Percentiles rank a stretch among this genome's conserved stretches.
Evolutionary conservation across 1,284 basidiomycete species (phyloP).

Genomic region (Sanghuangporus weigelae): DNA sequence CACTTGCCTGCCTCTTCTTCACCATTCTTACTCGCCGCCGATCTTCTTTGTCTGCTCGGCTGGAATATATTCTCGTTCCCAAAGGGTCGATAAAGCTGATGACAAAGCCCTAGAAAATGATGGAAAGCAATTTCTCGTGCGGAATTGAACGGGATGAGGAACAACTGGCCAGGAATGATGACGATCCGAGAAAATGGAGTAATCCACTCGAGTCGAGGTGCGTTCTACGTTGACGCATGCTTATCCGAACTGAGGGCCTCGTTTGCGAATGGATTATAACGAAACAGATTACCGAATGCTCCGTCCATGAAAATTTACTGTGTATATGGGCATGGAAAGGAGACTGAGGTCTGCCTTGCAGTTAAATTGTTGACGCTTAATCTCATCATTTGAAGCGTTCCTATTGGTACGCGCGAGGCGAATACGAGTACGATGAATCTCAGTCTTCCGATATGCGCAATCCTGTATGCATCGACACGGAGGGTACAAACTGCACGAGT

Average conservation of each 20-base stretch:
- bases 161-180: constrained; percentile 58
- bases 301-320: constrained; percentile 94
- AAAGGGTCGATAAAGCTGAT: background rate
- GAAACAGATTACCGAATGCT: constrained; percentile 75
- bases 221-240: constrained; percentile 17
- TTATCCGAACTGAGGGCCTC: background rate
- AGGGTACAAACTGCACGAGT: constrained; percentile 33
- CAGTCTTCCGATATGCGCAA: constrained; percentile 40
- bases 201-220: constrained; percentile 90
- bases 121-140: constrained; percentile 86
- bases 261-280: background rate
- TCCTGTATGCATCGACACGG: constrained; percentile 35
- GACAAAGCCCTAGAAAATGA: constrained; percentile 68
- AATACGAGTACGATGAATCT: constrained; percentile 62
- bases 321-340: constrained; percentile 93
- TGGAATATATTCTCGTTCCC: too few relatives aligned
- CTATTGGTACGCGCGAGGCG: constrained; percentile 76
- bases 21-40: too few relatives aligned
- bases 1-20: background rate
- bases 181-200: constrained; percentile 83
- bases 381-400: constrained; percentile 37
- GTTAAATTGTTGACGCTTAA: background rate
- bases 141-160: constrained; percentile 82
- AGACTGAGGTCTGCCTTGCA: constrained; percentile 71
- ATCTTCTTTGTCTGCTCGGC: too few relatives aligned